These are phyloP conservation scores for Cokeromyces recurvatus DNA, from an alignment of 371 early-diverging fungal genomes.

Conservation along the genomic window DNA sequence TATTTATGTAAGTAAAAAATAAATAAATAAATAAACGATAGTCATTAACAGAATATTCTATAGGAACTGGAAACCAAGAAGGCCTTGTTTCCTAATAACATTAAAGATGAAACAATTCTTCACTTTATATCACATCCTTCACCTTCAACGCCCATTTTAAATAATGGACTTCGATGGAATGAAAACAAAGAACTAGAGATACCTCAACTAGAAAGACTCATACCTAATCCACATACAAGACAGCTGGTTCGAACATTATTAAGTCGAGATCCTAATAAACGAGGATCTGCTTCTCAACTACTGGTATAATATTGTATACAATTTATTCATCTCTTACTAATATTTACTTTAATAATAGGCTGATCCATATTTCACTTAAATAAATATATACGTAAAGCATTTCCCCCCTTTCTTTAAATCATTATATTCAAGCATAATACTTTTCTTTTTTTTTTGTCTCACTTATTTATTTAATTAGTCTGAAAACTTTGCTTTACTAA, in stretches of 20 bases:
- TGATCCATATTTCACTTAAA: constrained; percentile 13
- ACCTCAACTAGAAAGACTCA: constrained; percentile 33
- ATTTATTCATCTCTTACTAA: background rate
- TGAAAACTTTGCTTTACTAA: constrained; percentile 31
- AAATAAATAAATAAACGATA: background rate
- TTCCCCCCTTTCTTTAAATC: no score
- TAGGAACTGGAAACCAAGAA: constrained; percentile 43
- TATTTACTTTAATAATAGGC: constrained; percentile 9
- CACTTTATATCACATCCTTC: constrained; percentile 49
- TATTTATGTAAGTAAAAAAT: constrained; percentile 26
- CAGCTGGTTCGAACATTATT: constrained; percentile 31
- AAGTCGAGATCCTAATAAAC: constrained; percentile 36
- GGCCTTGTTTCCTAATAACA: constrained; percentile 34
- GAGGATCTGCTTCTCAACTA: constrained; percentile 33
- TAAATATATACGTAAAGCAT: no score
- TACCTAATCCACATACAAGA: constrained; percentile 30
- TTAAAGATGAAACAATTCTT: constrained; percentile 46
- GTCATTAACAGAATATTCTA: background rate
- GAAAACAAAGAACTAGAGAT: constrained; percentile 44
- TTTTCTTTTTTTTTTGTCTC: no score
- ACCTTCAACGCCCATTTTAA: constrained; percentile 40
- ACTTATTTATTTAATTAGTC: constrained; percentile 5
- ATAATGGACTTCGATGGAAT: constrained; percentile 46
- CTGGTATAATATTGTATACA: constrained; percentile 29
- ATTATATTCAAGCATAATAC: no score